These are phyloP conservation scores for Apiospora kogelbergensis DNA, from an alignment of 2,329 filamentous ascomycete genomes.

Conservation along the genomic window DNA sequence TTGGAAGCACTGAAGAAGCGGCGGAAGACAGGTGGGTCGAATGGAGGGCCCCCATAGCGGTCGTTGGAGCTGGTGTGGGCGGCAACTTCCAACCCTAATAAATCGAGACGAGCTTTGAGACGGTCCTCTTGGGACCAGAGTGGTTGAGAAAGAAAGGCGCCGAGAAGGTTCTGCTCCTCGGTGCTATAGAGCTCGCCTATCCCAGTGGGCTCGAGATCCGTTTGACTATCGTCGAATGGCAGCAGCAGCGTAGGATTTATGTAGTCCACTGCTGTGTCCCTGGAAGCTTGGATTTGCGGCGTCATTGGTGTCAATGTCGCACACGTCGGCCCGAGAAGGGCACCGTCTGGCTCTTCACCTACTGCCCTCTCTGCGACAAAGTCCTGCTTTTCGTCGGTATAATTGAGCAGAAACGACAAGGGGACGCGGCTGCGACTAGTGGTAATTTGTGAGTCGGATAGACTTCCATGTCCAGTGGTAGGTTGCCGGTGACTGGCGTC, in stretches of 20 bases:
- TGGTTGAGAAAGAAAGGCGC: not conserved
- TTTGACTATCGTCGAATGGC: not conserved
- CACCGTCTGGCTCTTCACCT: constrained; percentile 14
- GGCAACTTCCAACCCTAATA: not conserved
- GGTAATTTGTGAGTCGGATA: not conserved
- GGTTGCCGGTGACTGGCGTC: constrained; percentile 10
- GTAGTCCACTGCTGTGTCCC: not conserved
- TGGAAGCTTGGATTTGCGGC: not conserved
- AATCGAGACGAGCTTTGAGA: not conserved
- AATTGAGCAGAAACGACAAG: constrained; percentile 14
- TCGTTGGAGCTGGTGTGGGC: not conserved
- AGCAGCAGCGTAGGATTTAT: not conserved
- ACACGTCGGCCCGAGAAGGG: constrained; percentile 11
- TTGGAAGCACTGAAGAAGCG: constrained; percentile 11
- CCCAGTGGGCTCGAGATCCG: not conserved
- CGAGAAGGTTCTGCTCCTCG: not conserved
- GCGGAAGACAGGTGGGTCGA: not conserved
- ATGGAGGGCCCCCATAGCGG: not conserved
- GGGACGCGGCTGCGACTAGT: not conserved
- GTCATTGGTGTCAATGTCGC: not conserved
- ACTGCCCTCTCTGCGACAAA: constrained; percentile 14
- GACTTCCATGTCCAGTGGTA: not conserved
- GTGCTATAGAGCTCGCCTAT: not conserved
- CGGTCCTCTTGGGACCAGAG: not conserved
- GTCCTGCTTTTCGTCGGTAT: constrained; percentile 14